phyloP scores from a whole-genome alignment of 1,284 basidiomycete species.

The Athelia sp. region DNA sequence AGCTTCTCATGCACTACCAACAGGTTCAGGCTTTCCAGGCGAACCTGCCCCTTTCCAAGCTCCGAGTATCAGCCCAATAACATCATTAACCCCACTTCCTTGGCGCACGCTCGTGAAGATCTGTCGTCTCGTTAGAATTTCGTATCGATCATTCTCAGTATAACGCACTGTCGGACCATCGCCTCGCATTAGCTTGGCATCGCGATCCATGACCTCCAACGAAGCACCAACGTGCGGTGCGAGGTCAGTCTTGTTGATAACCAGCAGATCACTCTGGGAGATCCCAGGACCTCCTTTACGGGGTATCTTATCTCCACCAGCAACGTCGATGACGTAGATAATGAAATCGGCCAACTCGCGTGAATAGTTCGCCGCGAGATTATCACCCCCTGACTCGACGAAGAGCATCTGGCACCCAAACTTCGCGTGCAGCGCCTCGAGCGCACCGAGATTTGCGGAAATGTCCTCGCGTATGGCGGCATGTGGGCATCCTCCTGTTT shows the following conservation, averaged over 20 bases:
- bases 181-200: conserved; percentile 91
- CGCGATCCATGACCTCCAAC: conserved; percentile 91
- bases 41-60: conserved; percentile 81
- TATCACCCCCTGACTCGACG: conserved; percentile 95
- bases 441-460: conserved; percentile 91
- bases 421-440: conserved; percentile 94
- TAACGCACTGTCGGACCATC: conserved; percentile 77
- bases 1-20: no score
- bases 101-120: conserved; percentile 82
- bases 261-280: conserved; percentile 89
- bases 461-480: conserved; percentile 98
- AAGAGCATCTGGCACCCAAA: conserved; percentile 81
- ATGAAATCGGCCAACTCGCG: conserved; percentile 97
- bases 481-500: conserved; percentile 95
- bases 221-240: conserved; percentile 93
- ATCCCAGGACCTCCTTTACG: conserved; percentile 97
- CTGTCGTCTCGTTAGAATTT: no score
- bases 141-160: no score
- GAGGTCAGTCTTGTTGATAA: conserved; percentile 96
- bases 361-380: conserved; percentile 94
- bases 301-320: conserved; percentile 97
- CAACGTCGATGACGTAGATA: conserved; percentile 88
- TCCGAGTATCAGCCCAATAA: conserved; percentile 78
- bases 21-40: conserved; percentile 50
- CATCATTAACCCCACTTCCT: conserved; percentile 76